Base-by-base conservation (phyloP, 2,329 filamentous ascomycete species). In the Penicillium sp. region DNA sequence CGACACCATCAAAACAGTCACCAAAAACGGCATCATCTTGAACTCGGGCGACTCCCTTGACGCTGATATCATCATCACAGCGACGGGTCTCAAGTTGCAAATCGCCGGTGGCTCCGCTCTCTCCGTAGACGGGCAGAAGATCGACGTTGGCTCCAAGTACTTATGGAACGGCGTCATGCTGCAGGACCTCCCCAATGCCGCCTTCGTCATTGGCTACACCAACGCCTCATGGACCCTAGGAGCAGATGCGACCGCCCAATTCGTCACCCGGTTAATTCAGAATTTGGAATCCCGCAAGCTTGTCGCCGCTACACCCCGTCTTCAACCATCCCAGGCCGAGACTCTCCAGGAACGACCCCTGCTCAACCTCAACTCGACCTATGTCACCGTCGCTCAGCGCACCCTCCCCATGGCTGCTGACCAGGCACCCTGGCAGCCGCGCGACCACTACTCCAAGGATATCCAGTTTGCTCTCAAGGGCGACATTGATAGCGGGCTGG, bases 1-100 rank as follows among this genome's bases (percentile, higher is more conserved):
- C 3, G 79, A 76, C 49, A 75, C 70, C 3, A 81, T 83, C 64
- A 69, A 76, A 33, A 70, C 64, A 10, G 74, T 83, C 7, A 78
- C 74, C 0, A 59, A 69, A 8, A 68, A 75, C 18, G 73, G 75
- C 13, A 79, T 83, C 53, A 63, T 71, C 20, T 66, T 83, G 6
- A 62, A 69, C 18, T 74, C 70, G 1, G 77, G 75, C 25, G 64
- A 72, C 8, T 47, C 54, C 10, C 56, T 75, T 3, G 62, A 68
- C 20, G 69, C 71, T 0, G 72, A 75, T 56, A 69, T 75, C 45
- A 70, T 75, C 39, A 55, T 75, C 37, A 75, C 73, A 0, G 73
- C 73, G 3, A 75, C 73, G 0, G 73, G 73, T 4, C 61, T 75
- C n/a, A 68, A 68, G 25, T 56, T 75, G 7, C 66, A 66, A 37